Percentiles rank a stretch among this genome's conserved stretches.
phyloP scores from a whole-genome alignment of 805 yeast genomes.

The Nakazawaea sp. region DNA sequence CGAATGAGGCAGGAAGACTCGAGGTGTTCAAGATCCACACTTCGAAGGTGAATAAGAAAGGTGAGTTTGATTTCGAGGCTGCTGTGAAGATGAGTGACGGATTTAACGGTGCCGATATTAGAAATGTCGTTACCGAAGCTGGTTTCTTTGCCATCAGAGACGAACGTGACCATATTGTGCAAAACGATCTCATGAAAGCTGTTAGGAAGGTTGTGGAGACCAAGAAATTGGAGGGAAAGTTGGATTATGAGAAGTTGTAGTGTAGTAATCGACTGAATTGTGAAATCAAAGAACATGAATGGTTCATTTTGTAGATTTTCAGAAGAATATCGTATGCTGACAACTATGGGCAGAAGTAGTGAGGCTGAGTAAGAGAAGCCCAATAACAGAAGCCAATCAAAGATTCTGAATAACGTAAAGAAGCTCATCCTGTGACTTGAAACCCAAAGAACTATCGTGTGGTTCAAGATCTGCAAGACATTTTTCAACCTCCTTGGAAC shows the following conservation, averaged over 20 bases:
- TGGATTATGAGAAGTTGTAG: conserved; percentile 90
- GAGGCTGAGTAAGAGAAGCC: too few species aligned
- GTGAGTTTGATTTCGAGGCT: conserved; percentile 96
- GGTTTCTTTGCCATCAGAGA: conserved; percentile 98
- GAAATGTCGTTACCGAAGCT: conserved; percentile 97
- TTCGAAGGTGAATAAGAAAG: conserved; percentile 75
- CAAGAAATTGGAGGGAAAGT: conserved; percentile 92
- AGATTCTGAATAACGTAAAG: too few species aligned
- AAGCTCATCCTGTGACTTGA: too few species aligned
- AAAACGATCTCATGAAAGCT: conserved; percentile 94
- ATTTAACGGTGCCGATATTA: conserved; percentile 96
- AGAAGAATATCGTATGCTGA: neutral
- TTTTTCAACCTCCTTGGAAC: too few species aligned
- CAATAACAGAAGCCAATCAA: too few species aligned
- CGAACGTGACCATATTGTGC: conserved; percentile 90
- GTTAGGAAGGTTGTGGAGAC: conserved; percentile 96
- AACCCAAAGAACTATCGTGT: too few species aligned
- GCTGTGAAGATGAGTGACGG: conserved; percentile 98
- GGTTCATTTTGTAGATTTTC: neutral
- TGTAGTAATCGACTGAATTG: too few species aligned
- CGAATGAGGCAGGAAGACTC: conserved; percentile 91
- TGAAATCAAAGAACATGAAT: neutral
- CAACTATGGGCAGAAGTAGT: neutral
- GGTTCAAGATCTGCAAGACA: too few species aligned
- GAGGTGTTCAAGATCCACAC: conserved; percentile 94